Base-by-base conservation (phyloP, 2,329 filamentous ascomycete genomes). In the Fusarium zealandicum region DNA sequence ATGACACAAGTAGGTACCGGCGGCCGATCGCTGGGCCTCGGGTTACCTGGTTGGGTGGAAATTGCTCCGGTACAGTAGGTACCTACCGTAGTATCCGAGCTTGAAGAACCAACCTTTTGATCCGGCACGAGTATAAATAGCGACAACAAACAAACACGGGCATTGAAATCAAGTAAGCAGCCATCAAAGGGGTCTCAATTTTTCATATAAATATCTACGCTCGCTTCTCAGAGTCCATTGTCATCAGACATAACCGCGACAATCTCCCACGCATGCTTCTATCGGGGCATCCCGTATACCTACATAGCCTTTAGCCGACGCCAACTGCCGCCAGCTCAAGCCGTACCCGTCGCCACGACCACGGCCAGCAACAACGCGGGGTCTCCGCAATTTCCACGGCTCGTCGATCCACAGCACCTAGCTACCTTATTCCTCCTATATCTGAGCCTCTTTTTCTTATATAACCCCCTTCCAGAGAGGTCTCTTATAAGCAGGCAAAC, bases 301-400 rank as follows among this genome's bases (percentile, higher is more conserved):
- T 14, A 16, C 5, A 31, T 16, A 27, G 16, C 31, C 22, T 45
- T 20, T 36, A 17, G 12, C 12, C 59, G 59, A 63, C 35, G 7
- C 27, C 59, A 62, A 62, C 55, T 62, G 59, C 59, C 59, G 59
- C 39, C 39, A 43, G 20, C 28, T n/a, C 18, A 14, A 54, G 32
- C 50, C 45, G 35, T 7, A 18, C 14, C 43, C 28, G 32, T 32
- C 3, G 27, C 28, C 30, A 47, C 16, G 14, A 11, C 36, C 50
- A 14, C 20, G 20, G n/a, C 28, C 22, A 27, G 13, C 32, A 6
- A 5, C 13, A 32, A 28, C 47, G 59, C 55, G 59, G 59, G 59
- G 59, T 62, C 59, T 62, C 59, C 59, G 59, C 59, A 62, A 39
- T 61, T 18, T 53, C 55, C 55, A 57, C 35, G 17, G 52, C 25